Evolutionary conservation across 2,329 filamentous ascomycete genomes (phyloP), one percentile per base, ranked within the genome.

Genomic region (Epichloe coenophiala): DNA sequence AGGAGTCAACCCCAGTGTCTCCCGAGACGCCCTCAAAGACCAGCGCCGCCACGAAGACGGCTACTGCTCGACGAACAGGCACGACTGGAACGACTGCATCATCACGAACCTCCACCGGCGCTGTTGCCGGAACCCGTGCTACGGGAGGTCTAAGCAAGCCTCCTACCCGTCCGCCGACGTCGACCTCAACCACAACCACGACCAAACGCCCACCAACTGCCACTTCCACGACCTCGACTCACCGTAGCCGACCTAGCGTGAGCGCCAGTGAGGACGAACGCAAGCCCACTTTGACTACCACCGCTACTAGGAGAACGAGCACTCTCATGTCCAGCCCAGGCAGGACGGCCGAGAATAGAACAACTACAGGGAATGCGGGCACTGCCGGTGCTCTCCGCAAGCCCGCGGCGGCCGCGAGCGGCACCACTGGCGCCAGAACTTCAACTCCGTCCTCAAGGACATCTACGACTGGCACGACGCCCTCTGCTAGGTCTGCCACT

Each of bases 211-310:
- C 65, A 44, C 58, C 63, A 5, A 63, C 65, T 15, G 58, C 62
- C 5, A 57, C 68, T 8, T 64, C 68, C 37, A 63, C 71, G 4
- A 58, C 64, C n/a, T 58, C 68, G 39, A 68, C 61, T 54, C 73
- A 76, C 60, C 68, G 65, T 55, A 69, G 71, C 45, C 71, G 70
- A n/a, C 66, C 72, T 37, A 72, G 69, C 47, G 65, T 72, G 48
- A 75, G 73, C 53, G 68, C 70, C 47, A 73, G 72, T 50, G 73
- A 76, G 54, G 74, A 76, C 56, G 74, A 76, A 52, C 73, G 69
- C 64, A 73, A 68, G 59, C 61, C 70, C 4, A 62, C 60, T 21
- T 58, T 70, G 53, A 65, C 65, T 6, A 62, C 66, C 38, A 55
- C 60, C 17, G 63, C 68, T 23, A 63, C 69, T 17, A 67, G 72